phyloP scores from a whole-genome alignment of 768 basidiomycete genomes.

The Lanmaoa rubissima region DNA sequence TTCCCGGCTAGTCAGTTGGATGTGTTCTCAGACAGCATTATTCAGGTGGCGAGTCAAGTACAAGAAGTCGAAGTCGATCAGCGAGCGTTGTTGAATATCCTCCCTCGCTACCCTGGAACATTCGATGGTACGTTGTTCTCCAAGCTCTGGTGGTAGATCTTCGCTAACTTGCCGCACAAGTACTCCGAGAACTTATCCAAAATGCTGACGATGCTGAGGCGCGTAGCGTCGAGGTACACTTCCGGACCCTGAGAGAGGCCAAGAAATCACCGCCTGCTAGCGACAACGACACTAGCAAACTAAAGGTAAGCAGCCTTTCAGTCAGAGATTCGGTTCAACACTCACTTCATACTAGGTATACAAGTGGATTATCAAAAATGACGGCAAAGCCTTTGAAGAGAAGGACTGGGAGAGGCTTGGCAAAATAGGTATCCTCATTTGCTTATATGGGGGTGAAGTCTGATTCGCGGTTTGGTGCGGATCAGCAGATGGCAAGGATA shows the following conservation, averaged over 20 bases:
- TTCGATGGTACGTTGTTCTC: constrained; percentile 1
- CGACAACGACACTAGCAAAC: background rate
- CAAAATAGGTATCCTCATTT: constrained; percentile 8
- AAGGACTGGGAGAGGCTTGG: constrained; percentile 11
- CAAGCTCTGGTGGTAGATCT: background rate
- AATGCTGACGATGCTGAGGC: constrained; percentile 53
- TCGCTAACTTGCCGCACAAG: constrained; percentile 15
- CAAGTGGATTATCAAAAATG: constrained; percentile 11
- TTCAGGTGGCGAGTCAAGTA: background rate
- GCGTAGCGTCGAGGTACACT: constrained; percentile 35
- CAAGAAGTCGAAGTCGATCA: constrained; percentile 13
- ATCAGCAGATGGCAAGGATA: constrained; percentile 7
- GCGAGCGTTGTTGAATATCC: constrained; percentile 9
- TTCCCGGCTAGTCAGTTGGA: background rate
- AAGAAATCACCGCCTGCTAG: background rate
- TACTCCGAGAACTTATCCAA: constrained; percentile 55
- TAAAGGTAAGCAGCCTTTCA: background rate
- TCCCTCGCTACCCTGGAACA: constrained; percentile 11
- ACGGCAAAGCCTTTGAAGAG: background rate
- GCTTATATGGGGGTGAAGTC: too few relatives aligned
- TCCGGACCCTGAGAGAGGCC: constrained; percentile 25
- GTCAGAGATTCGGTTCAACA: background rate
- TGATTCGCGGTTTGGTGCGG: background rate
- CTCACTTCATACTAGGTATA: background rate
- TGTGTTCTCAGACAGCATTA: background rate